Evolutionary conservation across 179 eudicot genomes (phyloP).

Genomic region (Sideroxylon spinosum): DNA sequence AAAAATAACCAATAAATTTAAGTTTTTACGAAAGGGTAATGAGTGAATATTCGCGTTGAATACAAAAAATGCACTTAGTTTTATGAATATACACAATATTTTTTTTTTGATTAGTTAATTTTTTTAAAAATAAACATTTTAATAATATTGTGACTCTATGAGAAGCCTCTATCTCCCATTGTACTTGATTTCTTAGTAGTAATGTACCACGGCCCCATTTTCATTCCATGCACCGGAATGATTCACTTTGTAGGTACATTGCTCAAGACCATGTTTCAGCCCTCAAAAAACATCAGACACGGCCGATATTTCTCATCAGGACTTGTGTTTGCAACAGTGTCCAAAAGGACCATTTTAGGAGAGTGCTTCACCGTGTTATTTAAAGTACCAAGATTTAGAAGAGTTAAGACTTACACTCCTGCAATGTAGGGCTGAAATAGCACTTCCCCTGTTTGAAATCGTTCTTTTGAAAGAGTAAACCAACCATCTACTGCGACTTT

Average conservation of each 20-base stretch:
- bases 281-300: not conserved
- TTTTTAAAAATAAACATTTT: no score
- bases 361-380: not conserved
- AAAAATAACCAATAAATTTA: no score
- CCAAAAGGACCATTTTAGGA: conserved; percentile 2
- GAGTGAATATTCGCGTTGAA: no score
- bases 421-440: conserved; percentile 72
- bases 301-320: not conserved
- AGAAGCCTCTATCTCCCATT: no score
- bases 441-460: conserved; percentile 82
- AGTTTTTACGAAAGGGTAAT: no score
- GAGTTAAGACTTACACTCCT: conserved; percentile 55
- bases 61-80: no score
- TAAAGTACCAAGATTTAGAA: not conserved
- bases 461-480: conserved; percentile 70
- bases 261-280: not conserved
- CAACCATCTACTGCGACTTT: conserved; percentile 49
- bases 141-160: no score
- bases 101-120: no score
- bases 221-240: no score
- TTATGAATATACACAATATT: no score
- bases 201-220: not conserved
- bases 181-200: no score
- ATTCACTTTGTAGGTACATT: not conserved
- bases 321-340: not conserved